Percentiles rank a stretch among this genome's conserved stretches.
Evolutionary conservation across 352 stramenopile genomes (phyloP).

Genomic region (Globisporangium cederbergense): DNA sequence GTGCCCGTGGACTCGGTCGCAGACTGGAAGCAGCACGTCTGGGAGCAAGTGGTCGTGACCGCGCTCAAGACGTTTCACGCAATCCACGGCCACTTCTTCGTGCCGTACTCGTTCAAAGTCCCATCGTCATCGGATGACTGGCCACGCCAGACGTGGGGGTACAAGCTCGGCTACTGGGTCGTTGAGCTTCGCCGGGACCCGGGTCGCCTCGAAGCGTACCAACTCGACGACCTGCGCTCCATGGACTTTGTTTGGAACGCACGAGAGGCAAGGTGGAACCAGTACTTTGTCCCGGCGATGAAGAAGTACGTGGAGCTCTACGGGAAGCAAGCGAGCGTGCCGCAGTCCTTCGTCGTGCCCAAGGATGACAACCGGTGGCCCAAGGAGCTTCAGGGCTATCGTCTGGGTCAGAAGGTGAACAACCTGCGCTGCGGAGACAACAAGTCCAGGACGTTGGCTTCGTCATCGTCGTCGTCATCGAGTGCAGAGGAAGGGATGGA

Average conservation of each 20-base stretch:
- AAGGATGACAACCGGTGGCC: conserved; percentile 26
- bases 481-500: conserved; percentile 11
- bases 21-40: conserved; percentile 34
- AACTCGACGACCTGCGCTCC: conserved; percentile 28
- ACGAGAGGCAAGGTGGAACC: conserved; percentile 32
- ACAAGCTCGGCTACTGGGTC: conserved; percentile 42
- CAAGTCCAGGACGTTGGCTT: no score
- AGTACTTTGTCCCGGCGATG: conserved; percentile 34
- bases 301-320: conserved; percentile 29
- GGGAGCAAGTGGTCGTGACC: conserved; percentile 28
- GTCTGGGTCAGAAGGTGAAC: conserved; percentile 42
- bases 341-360: conserved; percentile 39
- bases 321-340: conserved; percentile 22
- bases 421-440: conserved; percentile 31
- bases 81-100: conserved; percentile 29
- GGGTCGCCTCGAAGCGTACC: conserved; percentile 26
- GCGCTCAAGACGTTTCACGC: conserved; percentile 24
- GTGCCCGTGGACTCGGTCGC: conserved; percentile 14
- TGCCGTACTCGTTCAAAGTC: conserved; percentile 34
- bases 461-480: not conserved
- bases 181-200: conserved; percentile 31
- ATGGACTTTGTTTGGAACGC: conserved; percentile 37
- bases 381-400: conserved; percentile 27
- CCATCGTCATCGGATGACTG: conserved; percentile 14
- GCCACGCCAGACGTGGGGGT: conserved; percentile 33